Percentiles rank a stretch among this genome's conserved stretches.
Evolutionary conservation across 345 rosid species (phyloP).

Genomic region (Nephelium lappaceum): DNA sequence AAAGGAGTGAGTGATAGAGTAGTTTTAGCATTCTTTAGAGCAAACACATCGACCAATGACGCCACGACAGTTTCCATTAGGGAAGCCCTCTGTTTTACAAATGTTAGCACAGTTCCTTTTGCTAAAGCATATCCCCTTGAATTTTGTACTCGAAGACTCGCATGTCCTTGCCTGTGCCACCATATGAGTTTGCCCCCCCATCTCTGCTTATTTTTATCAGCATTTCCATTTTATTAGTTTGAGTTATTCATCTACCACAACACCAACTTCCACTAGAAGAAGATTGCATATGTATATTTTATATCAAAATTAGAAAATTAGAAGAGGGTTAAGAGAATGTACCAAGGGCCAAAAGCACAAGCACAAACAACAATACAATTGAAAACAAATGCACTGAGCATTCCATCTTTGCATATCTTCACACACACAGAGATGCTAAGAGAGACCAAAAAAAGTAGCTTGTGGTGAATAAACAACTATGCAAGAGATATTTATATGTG

Average conservation of each 20-base stretch:
- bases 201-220: background rate
- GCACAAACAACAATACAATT: background rate
- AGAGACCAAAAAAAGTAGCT: too few relatives aligned
- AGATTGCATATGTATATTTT: too few relatives aligned
- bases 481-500: too few relatives aligned
- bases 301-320: background rate
- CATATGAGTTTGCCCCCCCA: constrained; percentile 11
- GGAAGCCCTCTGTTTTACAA: constrained; percentile 45
- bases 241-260: too few relatives aligned
- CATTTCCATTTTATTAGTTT: background rate
- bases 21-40: constrained; percentile 33
- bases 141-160: constrained; percentile 42
- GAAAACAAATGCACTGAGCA: background rate
- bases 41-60: too few relatives aligned
- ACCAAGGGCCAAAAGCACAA: background rate
- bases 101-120: constrained; percentile 36
- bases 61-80: constrained; percentile 40
- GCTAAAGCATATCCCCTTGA: constrained; percentile 39
- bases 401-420: background rate
- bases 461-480: background rate
- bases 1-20: background rate
- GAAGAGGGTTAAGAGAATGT: background rate
- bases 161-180: constrained; percentile 40
- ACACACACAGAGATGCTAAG: background rate
- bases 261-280: background rate